These are phyloP conservation scores for Zalaria obscura DNA, from an alignment of 2,329 filamentous ascomycete species.

Conservation along the genomic window DNA sequence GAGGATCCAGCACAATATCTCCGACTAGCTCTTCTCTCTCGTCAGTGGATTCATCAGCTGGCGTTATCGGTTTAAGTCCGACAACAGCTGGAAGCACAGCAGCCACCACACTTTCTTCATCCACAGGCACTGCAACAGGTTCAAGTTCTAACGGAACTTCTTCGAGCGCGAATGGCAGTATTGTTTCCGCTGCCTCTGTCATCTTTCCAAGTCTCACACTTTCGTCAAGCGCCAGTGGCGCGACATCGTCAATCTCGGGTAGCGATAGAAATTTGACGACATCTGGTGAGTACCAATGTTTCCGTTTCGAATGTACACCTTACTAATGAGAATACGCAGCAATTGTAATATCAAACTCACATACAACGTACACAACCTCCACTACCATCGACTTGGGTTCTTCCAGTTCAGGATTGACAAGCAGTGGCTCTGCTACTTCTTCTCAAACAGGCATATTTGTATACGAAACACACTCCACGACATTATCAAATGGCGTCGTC, in stretches of 20 bases:
- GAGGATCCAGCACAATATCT: background rate
- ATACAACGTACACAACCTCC: slow-evolving; percentile 3
- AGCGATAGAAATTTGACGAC: slow-evolving; percentile 5
- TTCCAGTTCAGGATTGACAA: background rate
- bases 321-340: background rate
- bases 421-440: background rate
- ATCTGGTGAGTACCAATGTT: slow-evolving; percentile 4
- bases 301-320: background rate
- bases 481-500: slow-evolving; percentile 2
- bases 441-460: background rate
- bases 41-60: slow-evolving; percentile 3
- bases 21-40: background rate
- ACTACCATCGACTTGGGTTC: background rate
- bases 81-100: background rate
- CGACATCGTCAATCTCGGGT: slow-evolving; percentile 2
- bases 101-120: background rate
- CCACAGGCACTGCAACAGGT: background rate
- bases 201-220: background rate
- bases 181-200: slow-evolving; percentile 1
- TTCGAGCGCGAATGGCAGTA: slow-evolving; percentile 1
- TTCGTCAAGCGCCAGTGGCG: background rate
- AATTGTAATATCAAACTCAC: slow-evolving; percentile 1
- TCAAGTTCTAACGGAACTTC: background rate
- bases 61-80: slow-evolving; percentile 4
- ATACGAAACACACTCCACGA: slow-evolving; percentile 4